These are phyloP conservation scores for Metschnikowia hibisci DNA, from an alignment of 805 yeast genomes.

Conservation along the genomic window DNA sequence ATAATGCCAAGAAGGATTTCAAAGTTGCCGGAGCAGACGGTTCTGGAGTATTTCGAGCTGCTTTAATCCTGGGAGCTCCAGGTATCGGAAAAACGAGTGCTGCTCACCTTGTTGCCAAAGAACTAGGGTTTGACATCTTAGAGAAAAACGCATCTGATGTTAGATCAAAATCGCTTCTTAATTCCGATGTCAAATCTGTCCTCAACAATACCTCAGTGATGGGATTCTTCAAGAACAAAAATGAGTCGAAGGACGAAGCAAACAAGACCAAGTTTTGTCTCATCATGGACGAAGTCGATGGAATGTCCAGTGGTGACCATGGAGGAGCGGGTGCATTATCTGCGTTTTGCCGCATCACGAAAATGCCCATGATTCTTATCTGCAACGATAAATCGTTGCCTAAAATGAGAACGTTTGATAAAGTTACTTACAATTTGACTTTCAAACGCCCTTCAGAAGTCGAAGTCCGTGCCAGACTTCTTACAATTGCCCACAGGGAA, in stretches of 20 bases:
- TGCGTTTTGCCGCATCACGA: slow-evolving; percentile 75
- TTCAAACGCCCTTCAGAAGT: slow-evolving; percentile 86
- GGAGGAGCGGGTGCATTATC: slow-evolving; percentile 98
- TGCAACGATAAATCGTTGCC: slow-evolving; percentile 92
- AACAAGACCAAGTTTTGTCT: slow-evolving; percentile 65
- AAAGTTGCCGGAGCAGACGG: slow-evolving; percentile 59
- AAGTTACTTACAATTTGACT: slow-evolving; percentile 70
- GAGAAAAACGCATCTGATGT: slow-evolving; percentile 89
- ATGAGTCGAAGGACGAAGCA: slow-evolving; percentile 21
- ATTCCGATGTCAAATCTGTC: slow-evolving; percentile 63
- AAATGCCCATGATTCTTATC: slow-evolving; percentile 86
- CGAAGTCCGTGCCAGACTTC: slow-evolving; percentile 75
- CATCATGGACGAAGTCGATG: slow-evolving; percentile 98
- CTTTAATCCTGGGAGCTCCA: slow-evolving; percentile 82
- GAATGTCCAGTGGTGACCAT: slow-evolving; percentile 98
- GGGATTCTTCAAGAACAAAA: slow-evolving; percentile 58
- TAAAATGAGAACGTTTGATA: slow-evolving; percentile 94
- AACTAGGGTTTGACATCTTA: slow-evolving; percentile 66
- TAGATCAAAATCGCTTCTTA: slow-evolving; percentile 74
- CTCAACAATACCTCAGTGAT: slow-evolving; percentile 78
- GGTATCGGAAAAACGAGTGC: slow-evolving; percentile 84
- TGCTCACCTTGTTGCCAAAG: slow-evolving; percentile 69
- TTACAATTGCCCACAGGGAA: slow-evolving; percentile 89
- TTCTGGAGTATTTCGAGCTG: slow-evolving; percentile 71
- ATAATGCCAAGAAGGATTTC: slow-evolving; percentile 51